Base-by-base conservation (phyloP, 805 yeast genomes). In the Candida silvicultrix region DNA sequence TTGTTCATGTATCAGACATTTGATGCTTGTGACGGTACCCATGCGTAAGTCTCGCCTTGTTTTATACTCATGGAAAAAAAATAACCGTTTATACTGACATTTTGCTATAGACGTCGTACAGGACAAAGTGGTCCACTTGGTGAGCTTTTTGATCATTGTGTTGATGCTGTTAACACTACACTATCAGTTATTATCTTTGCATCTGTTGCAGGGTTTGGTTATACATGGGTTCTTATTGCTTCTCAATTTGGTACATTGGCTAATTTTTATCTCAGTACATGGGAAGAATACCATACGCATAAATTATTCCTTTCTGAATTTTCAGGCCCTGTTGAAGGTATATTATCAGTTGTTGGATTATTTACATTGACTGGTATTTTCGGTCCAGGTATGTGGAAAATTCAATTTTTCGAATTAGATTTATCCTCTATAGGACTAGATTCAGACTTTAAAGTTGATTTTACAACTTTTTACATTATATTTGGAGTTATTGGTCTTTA, bases 271-370 rank as follows among this genome's bases (percentile, higher is more conserved):
- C 62, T 87, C 42, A 83, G 95, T 35, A 90, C 97, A 1, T 90
- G 97, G 97, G 98, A 90, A 66, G 97, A 89, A 62, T 90, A 79
- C 63, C 92, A 89, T 61, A 90, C 97, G 1, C 95, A 89, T 56
- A 81, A 80, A 41, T 70, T 90, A 43, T 90, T 74, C 63, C 69
- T 90, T 44, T 80, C 92, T 32, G 81, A 75, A 50, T 81, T 88
- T 56, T 85, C 95, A 14, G 98, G 98, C 0, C 98, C 98, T 0
- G 97, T 92, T 4, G 98, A 90, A 65, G 98, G 98, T 2, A 86
- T 90, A 25, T 60, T 89, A 52, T 71, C 83, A 66, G 70, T 88
- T 44, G 64, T 77, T 20, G 62, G 56, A 0, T 66, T 83, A 16
- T 88, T 78, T 58, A 45, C 78, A 4, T 39, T 76, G 20, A 85